phyloP scores from a whole-genome alignment of 1,284 basidiomycete genomes.

The Bondarzewia mesenterica region DNA sequence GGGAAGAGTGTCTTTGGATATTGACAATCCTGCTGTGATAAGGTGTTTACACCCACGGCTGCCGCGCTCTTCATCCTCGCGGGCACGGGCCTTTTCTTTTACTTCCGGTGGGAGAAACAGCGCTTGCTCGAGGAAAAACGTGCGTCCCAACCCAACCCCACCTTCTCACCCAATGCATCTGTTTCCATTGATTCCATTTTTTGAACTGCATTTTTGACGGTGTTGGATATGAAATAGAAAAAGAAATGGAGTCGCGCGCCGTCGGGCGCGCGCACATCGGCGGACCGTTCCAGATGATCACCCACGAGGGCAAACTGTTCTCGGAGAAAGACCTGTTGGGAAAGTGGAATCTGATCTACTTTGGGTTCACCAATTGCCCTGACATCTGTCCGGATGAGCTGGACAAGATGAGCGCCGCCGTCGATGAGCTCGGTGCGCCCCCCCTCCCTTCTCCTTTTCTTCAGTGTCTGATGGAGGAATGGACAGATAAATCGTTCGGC shows the following conservation, averaged over 20 bases:
- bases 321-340: conserved; percentile 81
- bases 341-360: conserved; percentile 89
- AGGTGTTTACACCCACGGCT: conserved; percentile 87
- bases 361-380: conserved; percentile 96
- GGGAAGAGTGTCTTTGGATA: too few relatives aligned
- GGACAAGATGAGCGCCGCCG: conserved; percentile 89
- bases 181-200: neutral
- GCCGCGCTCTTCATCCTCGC: conserved; percentile 79
- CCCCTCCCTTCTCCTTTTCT: neutral
- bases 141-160: too few relatives aligned
- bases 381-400: conserved; percentile 99
- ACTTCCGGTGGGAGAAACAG: conserved; percentile 86
- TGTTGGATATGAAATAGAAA: conserved; percentile 36
- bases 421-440: conserved; percentile 64
- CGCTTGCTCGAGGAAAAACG: conserved; percentile 70
- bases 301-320: conserved; percentile 64
- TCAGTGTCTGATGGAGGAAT: too few relatives aligned
- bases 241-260: conserved; percentile 51
- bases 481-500: conserved; percentile 57
- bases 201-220: neutral
- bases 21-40: neutral
- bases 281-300: conserved; percentile 78
- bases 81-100: conserved; percentile 77
- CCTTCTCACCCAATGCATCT: neutral
- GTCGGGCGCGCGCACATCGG: conserved; percentile 77